phyloP scores from a whole-genome alignment of 2,329 filamentous ascomycete genomes.

The Colletotrichum trifolii region DNA sequence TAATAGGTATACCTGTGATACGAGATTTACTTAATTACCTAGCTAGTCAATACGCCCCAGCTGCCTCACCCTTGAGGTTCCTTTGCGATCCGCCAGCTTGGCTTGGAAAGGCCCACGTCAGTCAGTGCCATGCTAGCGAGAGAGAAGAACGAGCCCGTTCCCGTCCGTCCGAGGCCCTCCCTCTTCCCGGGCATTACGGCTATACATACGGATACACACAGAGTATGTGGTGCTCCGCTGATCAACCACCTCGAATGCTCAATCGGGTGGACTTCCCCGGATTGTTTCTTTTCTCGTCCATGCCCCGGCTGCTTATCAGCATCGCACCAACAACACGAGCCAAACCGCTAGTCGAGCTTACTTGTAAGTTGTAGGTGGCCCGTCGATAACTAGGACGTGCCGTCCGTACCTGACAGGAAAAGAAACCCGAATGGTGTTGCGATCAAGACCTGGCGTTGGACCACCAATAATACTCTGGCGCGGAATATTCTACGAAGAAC shows the following conservation, averaged over 20 bases:
- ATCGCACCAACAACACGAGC: neutral
- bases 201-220: neutral
- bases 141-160: too few relatives aligned
- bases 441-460: too few relatives aligned
- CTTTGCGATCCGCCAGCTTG: constrained; percentile 5
- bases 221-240: constrained; percentile 22
- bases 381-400: too few relatives aligned
- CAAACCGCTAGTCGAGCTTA: neutral
- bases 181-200: constrained; percentile 7
- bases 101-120: neutral
- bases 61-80: constrained; percentile 26
- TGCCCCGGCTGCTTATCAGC: neutral
- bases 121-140: too few relatives aligned
- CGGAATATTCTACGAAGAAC: neutral
- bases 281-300: constrained; percentile 15
- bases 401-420: neutral
- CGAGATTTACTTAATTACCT: too few relatives aligned
- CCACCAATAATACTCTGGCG: neutral
- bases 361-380: too few relatives aligned
- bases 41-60: too few relatives aligned
- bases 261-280: constrained; percentile 27
- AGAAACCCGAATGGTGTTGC: too few relatives aligned
- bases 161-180: constrained; percentile 5
- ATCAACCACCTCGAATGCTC: constrained; percentile 23
- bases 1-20: too few relatives aligned